Evolutionary conservation across 345 rosid species (phyloP), one percentile per base, ranked within the genome.

Genomic region (Euphorbia tirucalli): DNA sequence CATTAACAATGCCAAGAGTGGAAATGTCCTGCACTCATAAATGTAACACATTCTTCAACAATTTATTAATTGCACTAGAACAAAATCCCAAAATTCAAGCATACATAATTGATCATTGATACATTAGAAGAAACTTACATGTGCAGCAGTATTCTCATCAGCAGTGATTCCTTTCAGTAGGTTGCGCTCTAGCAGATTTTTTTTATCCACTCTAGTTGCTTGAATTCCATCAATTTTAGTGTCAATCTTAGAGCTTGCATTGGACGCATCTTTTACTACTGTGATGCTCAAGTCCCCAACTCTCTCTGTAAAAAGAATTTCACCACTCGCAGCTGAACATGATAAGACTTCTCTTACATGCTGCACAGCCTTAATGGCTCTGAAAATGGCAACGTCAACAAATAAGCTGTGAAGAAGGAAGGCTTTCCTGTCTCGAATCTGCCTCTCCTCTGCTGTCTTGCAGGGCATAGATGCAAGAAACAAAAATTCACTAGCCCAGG

Each of bases 91-190:
- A 59, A 77, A 21, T 30, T 18, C 59, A 67, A 28, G 63, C 39
- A 78, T 46, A 65, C 30, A 69, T 39, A 30, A 73, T 65, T 56
- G 31, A 62, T 50, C 55, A 75, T 64, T 61, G 50, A 74, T 32
- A 75, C 50, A 60, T 76, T 50, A 32, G 71, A 50, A 75, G 73
- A 55, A 75, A 73, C 94, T 87, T 79, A 95, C 99, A 76, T 88
- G 96, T 56, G 98, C 94, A 78, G 97, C 97, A 28, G 98, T 92
- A 68, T 92, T 92, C 76, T 95, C 99, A 73, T 95, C 96, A 61
- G 98, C 99, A 61, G 99, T 89, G 60, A 95, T 88, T 80, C 99
- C 99, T 84, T 95, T 95, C 76, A 95, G 87, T 69, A 92, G 82
- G 83, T 95, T 95, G 65, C 97, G 83, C 80, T 87, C 88, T 57